Evolutionary conservation across 305 asterid species (phyloP).

Genomic region (Solanum hybrid): DNA sequence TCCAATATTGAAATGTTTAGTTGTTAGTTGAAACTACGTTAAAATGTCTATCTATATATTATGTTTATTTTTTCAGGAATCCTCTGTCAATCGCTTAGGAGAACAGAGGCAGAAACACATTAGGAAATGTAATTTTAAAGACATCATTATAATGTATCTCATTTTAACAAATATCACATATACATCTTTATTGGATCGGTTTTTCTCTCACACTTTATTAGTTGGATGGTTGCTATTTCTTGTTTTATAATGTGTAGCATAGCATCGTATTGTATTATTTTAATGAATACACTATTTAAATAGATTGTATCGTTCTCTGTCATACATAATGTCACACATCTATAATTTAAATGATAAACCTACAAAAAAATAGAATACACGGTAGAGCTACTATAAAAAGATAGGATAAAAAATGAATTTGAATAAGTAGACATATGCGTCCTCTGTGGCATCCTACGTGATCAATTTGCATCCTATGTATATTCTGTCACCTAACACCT

Average conservation of each 20-base stretch:
- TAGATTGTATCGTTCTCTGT: too few species aligned
- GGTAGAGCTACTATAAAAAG: too few species aligned
- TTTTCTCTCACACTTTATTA: not conserved
- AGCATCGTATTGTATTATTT: not conserved
- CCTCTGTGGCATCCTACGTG: not conserved
- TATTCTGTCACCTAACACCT: accelerated
- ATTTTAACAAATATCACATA: not conserved
- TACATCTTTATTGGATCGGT: not conserved
- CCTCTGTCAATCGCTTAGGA: not conserved
- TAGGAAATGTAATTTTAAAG: not conserved
- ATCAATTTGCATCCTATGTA: accelerated
- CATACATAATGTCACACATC: not conserved
- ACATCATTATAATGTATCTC: not conserved
- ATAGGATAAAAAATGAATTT: too few species aligned
- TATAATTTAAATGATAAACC: not conserved
- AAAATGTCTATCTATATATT: not conserved
- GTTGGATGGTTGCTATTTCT: accelerated
- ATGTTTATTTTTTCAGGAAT: not conserved
- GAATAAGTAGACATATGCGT: not conserved
- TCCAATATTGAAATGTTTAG: not conserved
- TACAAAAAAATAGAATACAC: too few species aligned
- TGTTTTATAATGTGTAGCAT: too few species aligned
- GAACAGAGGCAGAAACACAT: not conserved
- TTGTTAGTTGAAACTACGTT: accelerated
- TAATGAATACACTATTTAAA: too few species aligned